Evolutionary conservation across 129 eudicot species (phyloP), one percentile per base, ranked within the genome.

Genomic region (Pulicaria dysenterica): DNA sequence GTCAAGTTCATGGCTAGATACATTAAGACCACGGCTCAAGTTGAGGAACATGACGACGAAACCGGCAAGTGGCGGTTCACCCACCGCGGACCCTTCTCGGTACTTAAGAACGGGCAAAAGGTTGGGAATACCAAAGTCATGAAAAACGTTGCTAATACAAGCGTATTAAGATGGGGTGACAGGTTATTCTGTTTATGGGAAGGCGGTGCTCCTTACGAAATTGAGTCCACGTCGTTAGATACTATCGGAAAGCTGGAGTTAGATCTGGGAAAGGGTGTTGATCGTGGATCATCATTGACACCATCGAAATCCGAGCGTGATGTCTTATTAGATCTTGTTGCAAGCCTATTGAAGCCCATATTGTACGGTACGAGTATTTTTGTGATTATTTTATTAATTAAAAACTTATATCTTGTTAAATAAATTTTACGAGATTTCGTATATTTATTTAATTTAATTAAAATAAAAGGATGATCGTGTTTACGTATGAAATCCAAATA

Each of bases 131-230:
- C 96, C 1, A 94, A 94, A 78, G 96, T 94, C 14, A 90, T 90
- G 98, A 94, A 94, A 72, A 94, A 94, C 73, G 98, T 94, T 13
- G 98, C 98, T 3, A 94, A 94, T 15, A 94, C 98, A 8, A 90
- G 93, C 24, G 96, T 94, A 45, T 68, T 94, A 38, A 77, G 61
- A 14, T 94, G 98, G 98, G 95, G 89, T 11, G 95, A 83, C 8
- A 72, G 95, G 73, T 81, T 94, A 81, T 81, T 94, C 46, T 94
- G 98, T 49, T 73, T 94, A 78, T 94, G 98, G 98, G 98, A 94
- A 81, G 98, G 98, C 12, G 98, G 98, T 2, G 85, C 76, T 0
- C 98, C 98, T 5, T 89, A 94, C 34, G 98, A 94, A 78, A 85
- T 94, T 34, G 88, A 94, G n/a, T 48, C 86, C 10, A 5, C 17